Conservation (phyloP, 2,329 filamentous ascomycete species). For the Exophiala alcalophila region DNA sequence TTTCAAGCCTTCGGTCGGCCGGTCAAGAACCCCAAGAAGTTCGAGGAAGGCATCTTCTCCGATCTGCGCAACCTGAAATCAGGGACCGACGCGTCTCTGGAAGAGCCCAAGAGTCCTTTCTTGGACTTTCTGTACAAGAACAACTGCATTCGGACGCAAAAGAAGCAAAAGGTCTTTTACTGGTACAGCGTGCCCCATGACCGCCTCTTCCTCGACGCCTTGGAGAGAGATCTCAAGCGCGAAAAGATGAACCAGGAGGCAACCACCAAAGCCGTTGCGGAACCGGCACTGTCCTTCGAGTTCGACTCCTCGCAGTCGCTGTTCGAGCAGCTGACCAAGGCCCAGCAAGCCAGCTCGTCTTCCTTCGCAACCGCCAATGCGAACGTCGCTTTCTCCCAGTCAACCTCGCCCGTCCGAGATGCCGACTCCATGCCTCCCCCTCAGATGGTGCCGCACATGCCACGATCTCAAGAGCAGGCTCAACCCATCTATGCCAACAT, state of each 20-base stretch:
- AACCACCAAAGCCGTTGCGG: conserved; percentile 92
- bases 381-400: conserved; percentile 67
- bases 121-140: conserved; percentile 99
- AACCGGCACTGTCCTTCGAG: conserved; percentile 95
- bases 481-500: conserved; percentile 71
- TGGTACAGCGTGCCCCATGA: conserved; percentile 99
- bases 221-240: conserved; percentile 95
- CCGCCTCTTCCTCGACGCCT: conserved; percentile 90
- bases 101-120: conserved; percentile 98
- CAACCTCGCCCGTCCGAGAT: conserved; percentile 79
- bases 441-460: conserved; percentile 68
- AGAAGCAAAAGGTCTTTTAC: conserved; percentile 99
- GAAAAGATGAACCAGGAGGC: conserved; percentile 99
- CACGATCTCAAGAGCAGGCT: conserved; percentile 60
- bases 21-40: conserved; percentile 99
- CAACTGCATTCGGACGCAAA: conserved; percentile 99
- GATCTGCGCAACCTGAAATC: conserved; percentile 97
- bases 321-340: conserved; percentile 98
- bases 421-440: conserved; percentile 94
- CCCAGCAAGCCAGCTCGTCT: conserved; percentile 96
- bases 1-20: conserved; percentile 98
- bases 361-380: conserved; percentile 83
- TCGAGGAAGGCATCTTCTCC: conserved; percentile 99
- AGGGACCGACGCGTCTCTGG: conserved; percentile 93
- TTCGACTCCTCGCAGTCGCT: conserved; percentile 99